A percentile compares a stretch with the other conserved stretches of the same genome.
Evolutionary conservation across 106 monocot species (phyloP).

Genomic region (Dioscorea zingiberensis): DNA sequence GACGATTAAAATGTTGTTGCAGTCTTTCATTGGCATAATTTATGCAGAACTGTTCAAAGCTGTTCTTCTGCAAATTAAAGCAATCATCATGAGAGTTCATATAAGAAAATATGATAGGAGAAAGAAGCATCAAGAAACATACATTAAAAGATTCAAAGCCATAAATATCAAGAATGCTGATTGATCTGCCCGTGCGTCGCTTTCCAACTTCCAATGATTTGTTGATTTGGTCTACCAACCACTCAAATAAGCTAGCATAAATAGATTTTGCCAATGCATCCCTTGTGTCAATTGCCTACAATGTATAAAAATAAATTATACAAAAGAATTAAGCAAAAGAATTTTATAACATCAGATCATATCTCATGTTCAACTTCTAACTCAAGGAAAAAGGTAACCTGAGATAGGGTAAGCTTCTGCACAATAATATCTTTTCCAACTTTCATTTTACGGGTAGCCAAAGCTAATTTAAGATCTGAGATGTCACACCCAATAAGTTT

Average conservation of each 20-base stretch:
- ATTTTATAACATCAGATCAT: neutral
- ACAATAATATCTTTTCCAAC: slow-evolving; percentile 77
- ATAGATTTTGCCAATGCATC: slow-evolving; percentile 94
- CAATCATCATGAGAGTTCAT: neutral
- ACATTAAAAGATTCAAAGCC: slow-evolving; percentile 99
- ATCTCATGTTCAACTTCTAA: neutral
- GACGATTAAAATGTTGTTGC: slow-evolving; percentile 98
- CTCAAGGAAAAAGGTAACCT: slow-evolving; percentile 31
- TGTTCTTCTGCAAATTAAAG: slow-evolving; percentile 60
- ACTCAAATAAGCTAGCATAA: slow-evolving; percentile 91
- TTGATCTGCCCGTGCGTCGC: slow-evolving; percentile 83
- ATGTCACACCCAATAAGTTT: slow-evolving; percentile 71
- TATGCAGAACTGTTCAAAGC: slow-evolving; percentile 99
- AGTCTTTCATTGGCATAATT: slow-evolving; percentile 99
- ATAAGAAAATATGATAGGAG: slow-evolving; percentile 3
- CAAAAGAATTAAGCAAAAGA: neutral
- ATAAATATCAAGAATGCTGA: slow-evolving; percentile 97
- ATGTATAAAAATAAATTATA: slow-evolving; percentile 5
- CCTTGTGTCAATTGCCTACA: slow-evolving; percentile 86
- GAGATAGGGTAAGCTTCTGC: slow-evolving; percentile 88
- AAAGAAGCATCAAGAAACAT: slow-evolving; percentile 20
- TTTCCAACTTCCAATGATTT: slow-evolving; percentile 81
- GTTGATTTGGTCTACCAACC: slow-evolving; percentile 95
- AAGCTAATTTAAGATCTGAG: slow-evolving; percentile 55
- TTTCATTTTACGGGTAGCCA: slow-evolving; percentile 90